Base-by-base conservation (phyloP, 257 asterid species). In the Rauvolfia tetraphylla region DNA sequence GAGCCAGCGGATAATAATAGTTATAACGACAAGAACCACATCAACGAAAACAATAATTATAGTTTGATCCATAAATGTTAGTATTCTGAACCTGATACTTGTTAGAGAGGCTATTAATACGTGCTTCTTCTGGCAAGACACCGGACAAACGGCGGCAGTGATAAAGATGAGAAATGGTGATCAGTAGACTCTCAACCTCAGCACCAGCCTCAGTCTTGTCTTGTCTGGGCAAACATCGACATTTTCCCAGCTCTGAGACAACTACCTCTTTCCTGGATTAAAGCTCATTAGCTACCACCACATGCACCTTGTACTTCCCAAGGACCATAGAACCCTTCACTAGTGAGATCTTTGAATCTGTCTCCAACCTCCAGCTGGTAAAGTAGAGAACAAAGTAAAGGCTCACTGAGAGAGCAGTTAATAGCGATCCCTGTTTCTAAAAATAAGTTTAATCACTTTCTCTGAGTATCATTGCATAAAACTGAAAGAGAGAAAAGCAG, bases 271-370 rank as follows among this genome's bases (percentile, higher is more conserved):
- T 91, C 29, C 98, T 96, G 23, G 96, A 91, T 62, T 84, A 81
- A 73, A 95, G 97, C 89, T 95, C 97, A 53, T 95, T 95, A n/a
- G 99, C 98, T 12, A 95, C 88, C 54, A 95, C 98, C 96, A 93
- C 84, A 79, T 95, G 91, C 90, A 95, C 89, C 44, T 89, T 73
- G 78, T 93, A 87, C 89, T 83, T 93, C 63, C 76, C 80, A 34
- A 95, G 95, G 29, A 97, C 99, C 88, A 66, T 80, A 75, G 78
- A 83, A 51, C 97, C 99, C 87, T 93, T 95, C 73, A 82, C 93
- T 68, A 95, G 82, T 33, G 93, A 97, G 79, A 95, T 93, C 83
- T 86, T 78, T 13, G 81, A 84, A 79, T 95, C 99, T 3, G 98
- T 95, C 91, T 95, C n/a, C n/a, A n/a, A n/a, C n/a, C n/a, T n/a